phyloP scores from a whole-genome alignment of 169 alveolate species.

The Neospora caninum region DNA sequence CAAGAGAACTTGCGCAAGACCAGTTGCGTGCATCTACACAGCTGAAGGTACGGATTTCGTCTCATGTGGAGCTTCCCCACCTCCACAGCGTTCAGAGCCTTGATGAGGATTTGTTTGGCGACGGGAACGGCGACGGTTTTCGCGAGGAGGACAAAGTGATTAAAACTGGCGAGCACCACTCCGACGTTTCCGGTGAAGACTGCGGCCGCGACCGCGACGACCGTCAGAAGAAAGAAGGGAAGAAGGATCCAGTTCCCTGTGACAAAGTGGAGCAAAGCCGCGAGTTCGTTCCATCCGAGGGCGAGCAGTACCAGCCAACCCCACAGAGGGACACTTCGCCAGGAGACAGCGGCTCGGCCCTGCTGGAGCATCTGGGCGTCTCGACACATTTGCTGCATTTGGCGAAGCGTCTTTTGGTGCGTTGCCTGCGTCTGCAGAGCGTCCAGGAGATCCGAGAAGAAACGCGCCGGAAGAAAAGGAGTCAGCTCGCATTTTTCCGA shows the following conservation, averaged over 20 bases:
- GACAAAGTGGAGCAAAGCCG: constrained; percentile 1
- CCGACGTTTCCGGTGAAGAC: not conserved
- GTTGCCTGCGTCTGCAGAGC: constrained; percentile 6
- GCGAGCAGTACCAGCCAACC: constrained; percentile 55
- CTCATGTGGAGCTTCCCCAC: not conserved
- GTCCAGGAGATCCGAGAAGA: constrained; percentile 35
- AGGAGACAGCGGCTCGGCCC: constrained; percentile 30
- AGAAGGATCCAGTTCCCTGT: constrained; percentile 31
- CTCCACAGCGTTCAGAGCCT: not conserved
- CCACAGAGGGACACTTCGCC: constrained; percentile 61
- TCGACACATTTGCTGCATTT: constrained; percentile 60
- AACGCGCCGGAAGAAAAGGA: constrained; percentile 16
- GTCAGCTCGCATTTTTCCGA: not conserved
- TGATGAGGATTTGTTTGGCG: not conserved
- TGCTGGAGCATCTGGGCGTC: constrained; percentile 64
- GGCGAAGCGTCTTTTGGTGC: constrained; percentile 28
- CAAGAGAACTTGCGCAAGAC: no score
- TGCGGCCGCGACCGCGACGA: constrained; percentile 19
- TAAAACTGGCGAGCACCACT: not conserved
- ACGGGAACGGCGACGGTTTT: not conserved
- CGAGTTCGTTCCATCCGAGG: constrained; percentile 55
- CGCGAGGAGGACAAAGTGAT: not conserved
- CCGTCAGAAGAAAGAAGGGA: constrained; percentile 12
- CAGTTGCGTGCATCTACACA: no score
- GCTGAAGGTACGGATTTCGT: no score